Evolutionary conservation across 1,139 yeast species (phyloP).

Genomic region (Pneumocystis oryctolagi): DNA sequence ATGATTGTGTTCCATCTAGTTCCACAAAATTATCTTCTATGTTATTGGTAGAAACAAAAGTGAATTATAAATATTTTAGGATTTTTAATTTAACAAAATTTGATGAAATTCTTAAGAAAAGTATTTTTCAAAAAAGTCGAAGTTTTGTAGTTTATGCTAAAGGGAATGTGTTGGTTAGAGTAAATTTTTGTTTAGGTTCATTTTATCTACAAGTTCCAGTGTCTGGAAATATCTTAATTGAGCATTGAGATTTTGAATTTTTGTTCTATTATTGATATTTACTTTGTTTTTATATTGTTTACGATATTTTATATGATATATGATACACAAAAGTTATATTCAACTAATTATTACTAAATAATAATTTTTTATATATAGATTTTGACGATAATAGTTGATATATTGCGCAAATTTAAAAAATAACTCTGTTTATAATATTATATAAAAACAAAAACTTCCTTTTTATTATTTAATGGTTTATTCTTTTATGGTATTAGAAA

Average conservation of each 20-base stretch:
- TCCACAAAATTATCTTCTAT: not conserved
- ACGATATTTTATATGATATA: not conserved
- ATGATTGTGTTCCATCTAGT: not conserved
- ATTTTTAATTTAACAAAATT: not conserved
- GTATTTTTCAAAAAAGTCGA: not conserved
- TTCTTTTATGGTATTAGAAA: not conserved
- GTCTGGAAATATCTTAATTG: not conserved
- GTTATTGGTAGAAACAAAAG: not conserved
- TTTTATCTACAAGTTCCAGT: not conserved
- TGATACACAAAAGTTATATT: not conserved
- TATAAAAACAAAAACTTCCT: not conserved
- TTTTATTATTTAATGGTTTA: not conserved
- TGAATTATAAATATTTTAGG: not conserved
- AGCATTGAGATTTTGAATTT: not conserved
- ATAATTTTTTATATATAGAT: not conserved
- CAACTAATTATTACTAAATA: not conserved
- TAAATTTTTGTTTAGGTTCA: not conserved
- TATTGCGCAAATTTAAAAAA: too few relatives aligned
- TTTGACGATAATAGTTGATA: not conserved
- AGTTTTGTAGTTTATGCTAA: not conserved
- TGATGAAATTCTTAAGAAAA: not conserved
- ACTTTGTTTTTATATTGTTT: not conserved
- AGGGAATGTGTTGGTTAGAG: not conserved
- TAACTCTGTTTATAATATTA: too few relatives aligned
- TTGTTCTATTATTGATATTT: not conserved